Evolutionary conservation across 2,329 filamentous ascomycete genomes (phyloP).

Genomic region (Fusarium anthophilum): DNA sequence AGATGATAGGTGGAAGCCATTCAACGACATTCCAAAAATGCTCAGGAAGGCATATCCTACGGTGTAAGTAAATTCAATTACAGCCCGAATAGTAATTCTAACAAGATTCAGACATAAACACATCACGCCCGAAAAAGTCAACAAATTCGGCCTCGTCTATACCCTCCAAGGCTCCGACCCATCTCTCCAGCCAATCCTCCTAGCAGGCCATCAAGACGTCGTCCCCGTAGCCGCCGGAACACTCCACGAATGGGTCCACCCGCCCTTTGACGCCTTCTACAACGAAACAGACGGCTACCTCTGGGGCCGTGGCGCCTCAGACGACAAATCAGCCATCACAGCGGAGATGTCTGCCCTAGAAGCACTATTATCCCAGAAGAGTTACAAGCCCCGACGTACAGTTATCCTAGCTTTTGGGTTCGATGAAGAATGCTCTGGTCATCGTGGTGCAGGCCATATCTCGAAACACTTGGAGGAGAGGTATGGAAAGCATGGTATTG

Average conservation of each 20-base stretch:
- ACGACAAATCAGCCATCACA: conserved; percentile 53
- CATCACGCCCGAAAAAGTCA: conserved; percentile 61
- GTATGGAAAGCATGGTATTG: conserved; percentile 65
- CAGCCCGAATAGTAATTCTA: neutral
- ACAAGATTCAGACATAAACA: conserved; percentile 47
- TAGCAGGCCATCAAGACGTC: conserved; percentile 54
- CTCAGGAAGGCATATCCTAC: conserved; percentile 58
- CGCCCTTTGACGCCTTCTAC: conserved; percentile 51
- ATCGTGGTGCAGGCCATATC: conserved; percentile 63
- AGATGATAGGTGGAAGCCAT: conserved; percentile 62
- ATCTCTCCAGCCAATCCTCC: conserved; percentile 52
- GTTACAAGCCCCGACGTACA: conserved; percentile 62
- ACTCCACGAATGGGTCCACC: conserved; percentile 47
- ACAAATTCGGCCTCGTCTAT: conserved; percentile 68
- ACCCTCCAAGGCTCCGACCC: conserved; percentile 64
- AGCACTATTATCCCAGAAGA: conserved; percentile 56
- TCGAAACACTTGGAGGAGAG: conserved; percentile 57
- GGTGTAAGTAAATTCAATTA: conserved; percentile 44
- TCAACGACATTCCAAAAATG: conserved; percentile 57
- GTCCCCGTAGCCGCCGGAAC: conserved; percentile 54
- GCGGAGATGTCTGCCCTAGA: conserved; percentile 53
- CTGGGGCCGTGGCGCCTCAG: conserved; percentile 52
- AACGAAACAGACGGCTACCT: conserved; percentile 47
- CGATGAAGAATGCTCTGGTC: conserved; percentile 69
- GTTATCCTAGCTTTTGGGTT: conserved; percentile 70